Base-by-base conservation (phyloP, 2,329 filamentous ascomycete species). In the Coniochaeta ligniaria region DNA sequence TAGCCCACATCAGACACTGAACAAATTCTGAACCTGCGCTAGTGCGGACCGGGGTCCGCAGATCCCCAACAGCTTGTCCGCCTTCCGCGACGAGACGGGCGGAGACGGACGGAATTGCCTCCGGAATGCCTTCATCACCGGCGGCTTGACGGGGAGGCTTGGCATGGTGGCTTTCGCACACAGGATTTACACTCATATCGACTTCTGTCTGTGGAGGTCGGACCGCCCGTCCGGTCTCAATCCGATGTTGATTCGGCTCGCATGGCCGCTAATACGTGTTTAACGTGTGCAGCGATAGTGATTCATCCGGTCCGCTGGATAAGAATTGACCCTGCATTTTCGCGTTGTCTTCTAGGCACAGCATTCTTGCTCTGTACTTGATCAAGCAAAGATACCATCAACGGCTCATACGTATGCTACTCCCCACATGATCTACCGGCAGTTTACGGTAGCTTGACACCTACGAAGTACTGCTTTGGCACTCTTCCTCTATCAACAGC, bases 51-150 rank as follows among this genome's bases (percentile, higher is more conserved):
- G 63, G 66, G 66, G 69, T 69, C 69, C 74, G 74, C 74, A 75
- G 68, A 74, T 76, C 74, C 74, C 74, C 74, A 76, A 76, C 74
- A 75, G 69, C 67, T 75, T 75, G 73, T 75, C 74, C 74, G 73
- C 68, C 61, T 33, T 55, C 26, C 31, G 31, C 63, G 31, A 36
- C n/a, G 22, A 35, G 43, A 16, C n/a, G n/a, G n/a, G n/a, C n/a
- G n/a, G n/a, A n/a, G n/a, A n/a, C n/a, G n/a, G n/a, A n/a, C 47
- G 47, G 47, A n/a, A 52, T n/a, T 28, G 47, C 47, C 22, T 28
- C 47, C 47, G 47, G 47, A 16, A 17, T n/a, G 6, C 22, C 26
- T 28, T 24, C 43, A 12, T 47, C 28, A 31, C 5, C 28, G 9
- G 9, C 5, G 28, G 5, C 5, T n/a, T 20, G 41, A 43, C 14